Evolutionary conservation across 148 eudicot species (phyloP).

Genomic region (Rhododendron mucronatum): DNA sequence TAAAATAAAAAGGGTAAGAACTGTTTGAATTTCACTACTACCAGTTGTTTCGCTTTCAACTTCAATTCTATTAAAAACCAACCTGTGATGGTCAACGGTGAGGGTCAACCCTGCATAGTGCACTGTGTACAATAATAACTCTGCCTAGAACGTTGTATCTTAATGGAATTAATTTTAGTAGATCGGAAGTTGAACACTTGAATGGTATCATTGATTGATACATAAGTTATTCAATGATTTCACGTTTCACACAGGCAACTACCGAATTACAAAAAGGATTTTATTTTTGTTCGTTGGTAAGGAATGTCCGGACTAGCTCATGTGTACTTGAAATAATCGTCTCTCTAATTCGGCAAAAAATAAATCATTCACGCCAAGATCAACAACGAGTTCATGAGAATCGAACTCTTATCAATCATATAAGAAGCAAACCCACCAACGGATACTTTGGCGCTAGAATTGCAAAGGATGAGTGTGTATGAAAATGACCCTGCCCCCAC

Average conservation of each 20-base stretch:
- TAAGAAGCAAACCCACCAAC: too few relatives aligned
- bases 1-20: neutral
- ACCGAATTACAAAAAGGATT: neutral
- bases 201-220: neutral
- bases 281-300: neutral
- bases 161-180: neutral
- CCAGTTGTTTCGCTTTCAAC: neutral
- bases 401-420: too few relatives aligned
- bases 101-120: neutral
- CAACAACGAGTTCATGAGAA: too few relatives aligned
- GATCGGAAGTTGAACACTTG: neutral
- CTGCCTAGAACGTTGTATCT: neutral
- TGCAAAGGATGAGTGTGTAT: neutral
- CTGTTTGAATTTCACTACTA: neutral
- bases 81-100: neutral
- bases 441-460: neutral
- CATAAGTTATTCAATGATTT: neutral
- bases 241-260: neutral
- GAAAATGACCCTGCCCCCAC: slow-evolving; percentile 2
- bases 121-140: neutral
- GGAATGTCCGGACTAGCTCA: neutral
- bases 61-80: neutral
- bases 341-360: too few relatives aligned
- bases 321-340: too few relatives aligned
- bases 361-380: too few relatives aligned